These are phyloP conservation scores for Mollisia scopiformis DNA, from an alignment of 2,329 filamentous ascomycete genomes.

Conservation along the genomic window DNA sequence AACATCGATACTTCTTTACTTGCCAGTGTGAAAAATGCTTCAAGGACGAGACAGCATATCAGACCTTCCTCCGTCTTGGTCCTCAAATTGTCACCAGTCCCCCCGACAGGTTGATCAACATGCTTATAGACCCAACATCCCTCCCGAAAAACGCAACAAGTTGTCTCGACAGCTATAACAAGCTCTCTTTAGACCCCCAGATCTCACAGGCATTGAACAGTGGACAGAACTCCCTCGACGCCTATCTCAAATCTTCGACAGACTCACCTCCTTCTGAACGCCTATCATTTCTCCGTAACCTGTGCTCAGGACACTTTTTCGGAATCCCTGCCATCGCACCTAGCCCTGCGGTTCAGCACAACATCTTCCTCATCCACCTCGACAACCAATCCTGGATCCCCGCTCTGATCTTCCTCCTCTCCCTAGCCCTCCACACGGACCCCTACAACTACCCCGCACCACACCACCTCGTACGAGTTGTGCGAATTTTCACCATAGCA, in stretches of 20 bases:
- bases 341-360: constrained; percentile 44
- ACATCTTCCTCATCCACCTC: constrained; percentile 46
- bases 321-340: constrained; percentile 22
- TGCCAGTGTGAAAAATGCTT: constrained; percentile 31
- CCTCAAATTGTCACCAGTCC: background rate
- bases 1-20: constrained; percentile 31
- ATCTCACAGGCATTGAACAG: background rate
- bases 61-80: constrained; percentile 9
- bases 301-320: constrained; percentile 1
- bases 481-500: constrained; percentile 53
- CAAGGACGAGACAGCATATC: constrained; percentile 21
- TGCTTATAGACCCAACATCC: background rate
- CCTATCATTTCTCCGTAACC: background rate
- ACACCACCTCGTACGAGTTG: constrained; percentile 53
- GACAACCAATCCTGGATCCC: constrained; percentile 48
- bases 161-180: background rate
- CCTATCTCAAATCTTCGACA: background rate
- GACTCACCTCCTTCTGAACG: background rate
- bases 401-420: constrained; percentile 49
- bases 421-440: constrained; percentile 42
- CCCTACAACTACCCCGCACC: constrained; percentile 53
- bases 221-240: background rate
- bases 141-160: background rate
- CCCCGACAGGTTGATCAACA: constrained; percentile 11
- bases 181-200: background rate